phyloP scores from a whole-genome alignment of 73 alveolate species.

The Diophrys sp. region DNA sequence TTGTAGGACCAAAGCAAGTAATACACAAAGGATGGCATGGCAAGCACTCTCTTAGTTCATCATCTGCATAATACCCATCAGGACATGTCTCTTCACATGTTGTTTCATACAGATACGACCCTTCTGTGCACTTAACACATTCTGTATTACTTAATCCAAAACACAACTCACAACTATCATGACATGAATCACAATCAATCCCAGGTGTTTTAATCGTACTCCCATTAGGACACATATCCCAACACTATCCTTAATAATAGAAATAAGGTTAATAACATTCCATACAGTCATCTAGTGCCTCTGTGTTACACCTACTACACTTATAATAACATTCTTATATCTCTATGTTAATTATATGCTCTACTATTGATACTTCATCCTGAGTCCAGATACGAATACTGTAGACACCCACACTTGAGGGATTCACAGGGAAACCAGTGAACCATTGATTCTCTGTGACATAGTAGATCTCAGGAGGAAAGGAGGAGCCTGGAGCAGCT shows the following conservation, averaged over 20 bases:
- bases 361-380: neutral
- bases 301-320: neutral
- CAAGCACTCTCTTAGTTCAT: neutral
- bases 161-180: neutral
- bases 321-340: neutral
- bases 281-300: neutral
- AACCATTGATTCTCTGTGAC: neutral
- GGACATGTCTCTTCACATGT: neutral
- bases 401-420: neutral
- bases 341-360: neutral
- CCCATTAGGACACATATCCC: neutral
- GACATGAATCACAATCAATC: neutral
- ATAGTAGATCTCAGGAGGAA: neutral
- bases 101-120: neutral
- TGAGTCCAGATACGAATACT: neutral
- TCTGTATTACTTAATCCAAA: neutral
- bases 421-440: neutral
- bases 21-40: neutral
- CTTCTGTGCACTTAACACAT: neutral
- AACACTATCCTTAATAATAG: neutral
- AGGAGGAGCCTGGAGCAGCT: slow-evolving; percentile 1
- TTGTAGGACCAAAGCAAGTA: neutral
- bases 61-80: neutral
- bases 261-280: neutral
- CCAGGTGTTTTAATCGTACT: neutral